A percentile compares a stretch with the other conserved stretches of the same genome.
Conservation (phyloP, 2,329 filamentous ascomycete species). For the Ascochyta koolunga region DNA sequence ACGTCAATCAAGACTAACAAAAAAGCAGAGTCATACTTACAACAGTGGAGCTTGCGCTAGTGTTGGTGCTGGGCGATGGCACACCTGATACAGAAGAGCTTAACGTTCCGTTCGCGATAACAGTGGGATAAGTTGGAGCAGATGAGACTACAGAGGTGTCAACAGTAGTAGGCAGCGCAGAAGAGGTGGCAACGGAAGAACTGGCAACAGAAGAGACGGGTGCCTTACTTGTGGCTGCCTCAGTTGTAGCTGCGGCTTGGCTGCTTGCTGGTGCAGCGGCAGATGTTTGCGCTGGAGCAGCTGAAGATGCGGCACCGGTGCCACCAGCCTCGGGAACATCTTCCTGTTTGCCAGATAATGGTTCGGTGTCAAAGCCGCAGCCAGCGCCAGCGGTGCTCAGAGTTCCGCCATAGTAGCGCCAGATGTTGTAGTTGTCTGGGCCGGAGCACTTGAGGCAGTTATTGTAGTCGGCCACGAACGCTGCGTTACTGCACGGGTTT, state of each 20-base stretch:
- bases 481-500: conserved; percentile 48
- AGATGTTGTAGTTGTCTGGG: conserved; percentile 53
- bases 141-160: background rate
- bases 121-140: background rate
- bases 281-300: conserved; percentile 11
- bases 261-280: background rate
- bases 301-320: conserved; percentile 11
- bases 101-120: conserved; percentile 3
- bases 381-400: conserved; percentile 41
- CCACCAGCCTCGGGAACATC: conserved; percentile 23
- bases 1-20: background rate
- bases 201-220: conserved; percentile 10
- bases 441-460: conserved; percentile 54
- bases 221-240: conserved; percentile 1
- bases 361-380: conserved; percentile 28
- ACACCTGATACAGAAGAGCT: conserved; percentile 9
- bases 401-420: conserved; percentile 52
- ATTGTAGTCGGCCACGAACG: conserved; percentile 52
- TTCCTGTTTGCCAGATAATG: conserved; percentile 25
- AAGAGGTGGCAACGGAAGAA: conserved; percentile 1
- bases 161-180: background rate
- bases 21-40: conserved; percentile 10
- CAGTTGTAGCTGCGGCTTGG: background rate
- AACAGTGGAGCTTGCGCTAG: conserved; percentile 20
- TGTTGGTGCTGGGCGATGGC: conserved; percentile 17